phyloP scores from a whole-genome alignment of 2,329 filamentous ascomycete species.

The Paecilomyces formosus region DNA sequence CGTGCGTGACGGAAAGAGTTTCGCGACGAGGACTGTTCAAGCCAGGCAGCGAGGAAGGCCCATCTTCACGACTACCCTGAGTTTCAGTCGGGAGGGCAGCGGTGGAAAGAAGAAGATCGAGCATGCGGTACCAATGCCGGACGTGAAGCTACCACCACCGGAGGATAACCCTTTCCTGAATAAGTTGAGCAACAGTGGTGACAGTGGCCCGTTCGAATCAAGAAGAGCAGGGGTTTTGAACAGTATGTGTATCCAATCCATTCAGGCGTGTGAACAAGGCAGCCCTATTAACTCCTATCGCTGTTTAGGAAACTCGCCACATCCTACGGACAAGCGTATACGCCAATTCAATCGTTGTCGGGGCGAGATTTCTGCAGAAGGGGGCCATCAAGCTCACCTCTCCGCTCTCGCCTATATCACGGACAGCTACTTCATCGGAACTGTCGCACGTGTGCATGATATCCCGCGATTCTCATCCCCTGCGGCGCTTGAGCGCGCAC shows the following conservation, averaged over 20 bases:
- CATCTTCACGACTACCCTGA: slow-evolving; percentile 94
- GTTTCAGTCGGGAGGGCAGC: slow-evolving; percentile 62
- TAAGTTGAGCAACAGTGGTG: slow-evolving; percentile 16
- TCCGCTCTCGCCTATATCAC: slow-evolving; percentile 88
- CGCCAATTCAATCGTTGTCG: slow-evolving; percentile 45
- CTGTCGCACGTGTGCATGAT: slow-evolving; percentile 70
- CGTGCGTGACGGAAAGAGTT: slow-evolving; percentile 82
- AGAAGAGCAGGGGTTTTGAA: slow-evolving; percentile 52
- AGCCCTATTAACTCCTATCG: not conserved
- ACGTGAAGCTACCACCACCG: slow-evolving; percentile 39
- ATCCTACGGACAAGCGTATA: slow-evolving; percentile 60
- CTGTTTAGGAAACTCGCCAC: slow-evolving; percentile 31
- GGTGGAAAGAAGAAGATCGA: slow-evolving; percentile 49
- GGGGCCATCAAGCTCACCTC: slow-evolving; percentile 73
- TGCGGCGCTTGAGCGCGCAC: slow-evolving; percentile 30
- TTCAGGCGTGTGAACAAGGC: not conserved
- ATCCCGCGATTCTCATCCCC: slow-evolving; percentile 65
- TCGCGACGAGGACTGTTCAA: slow-evolving; percentile 91
- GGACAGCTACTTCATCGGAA: slow-evolving; percentile 90
- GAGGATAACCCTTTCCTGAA: slow-evolving; percentile 20
- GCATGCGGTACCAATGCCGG: slow-evolving; percentile 59
- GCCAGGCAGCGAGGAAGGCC: slow-evolving; percentile 78
- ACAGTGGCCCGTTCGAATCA: slow-evolving; percentile 50
- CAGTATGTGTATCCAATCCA: slow-evolving; percentile 25
- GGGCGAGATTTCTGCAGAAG: slow-evolving; percentile 64